A percentile compares a stretch with the other conserved stretches of the same genome.
Conservation (phyloP, 192 early-diverging fungal genomes). For the Backusella westeae region DNA sequence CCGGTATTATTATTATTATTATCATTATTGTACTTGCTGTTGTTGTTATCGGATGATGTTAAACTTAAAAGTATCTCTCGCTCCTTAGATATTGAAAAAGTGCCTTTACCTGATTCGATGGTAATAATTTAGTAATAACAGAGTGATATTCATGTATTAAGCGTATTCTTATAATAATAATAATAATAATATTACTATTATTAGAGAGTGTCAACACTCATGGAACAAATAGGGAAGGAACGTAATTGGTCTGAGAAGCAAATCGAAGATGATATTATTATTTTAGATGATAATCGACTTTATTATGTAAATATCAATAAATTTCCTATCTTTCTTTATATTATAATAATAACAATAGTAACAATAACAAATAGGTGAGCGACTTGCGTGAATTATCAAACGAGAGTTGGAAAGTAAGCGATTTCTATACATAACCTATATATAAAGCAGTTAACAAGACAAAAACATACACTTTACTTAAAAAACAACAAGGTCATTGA, state of each 20-base stretch:
- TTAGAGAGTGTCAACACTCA: constrained; percentile 46
- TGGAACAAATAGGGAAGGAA: constrained; percentile 50
- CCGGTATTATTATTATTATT: background rate
- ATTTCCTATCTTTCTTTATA: background rate
- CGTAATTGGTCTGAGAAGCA: constrained; percentile 45
- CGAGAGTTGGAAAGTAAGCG: constrained; percentile 52
- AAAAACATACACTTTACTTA: background rate
- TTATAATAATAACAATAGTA: background rate
- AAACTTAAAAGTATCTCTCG: background rate
- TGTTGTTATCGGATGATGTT: background rate
- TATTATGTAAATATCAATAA: constrained; percentile 29
- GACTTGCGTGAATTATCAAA: constrained; percentile 48
- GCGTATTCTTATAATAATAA: background rate
- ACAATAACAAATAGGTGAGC: constrained; percentile 20
- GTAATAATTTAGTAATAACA: background rate
- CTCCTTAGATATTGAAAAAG: background rate
- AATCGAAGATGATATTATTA: constrained; percentile 43
- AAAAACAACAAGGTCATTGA: constrained; percentile 35
- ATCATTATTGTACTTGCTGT: too few relatives aligned
- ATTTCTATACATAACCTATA: too few relatives aligned
- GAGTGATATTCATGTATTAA: too few relatives aligned
- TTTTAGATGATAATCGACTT: constrained; percentile 43
- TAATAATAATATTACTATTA: background rate
- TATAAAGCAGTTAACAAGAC: background rate
- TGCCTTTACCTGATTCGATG: constrained; percentile 30